Base-by-base conservation (phyloP, 495 filamentous ascomycete genomes). In the Bryoglossum gracile region DNA sequence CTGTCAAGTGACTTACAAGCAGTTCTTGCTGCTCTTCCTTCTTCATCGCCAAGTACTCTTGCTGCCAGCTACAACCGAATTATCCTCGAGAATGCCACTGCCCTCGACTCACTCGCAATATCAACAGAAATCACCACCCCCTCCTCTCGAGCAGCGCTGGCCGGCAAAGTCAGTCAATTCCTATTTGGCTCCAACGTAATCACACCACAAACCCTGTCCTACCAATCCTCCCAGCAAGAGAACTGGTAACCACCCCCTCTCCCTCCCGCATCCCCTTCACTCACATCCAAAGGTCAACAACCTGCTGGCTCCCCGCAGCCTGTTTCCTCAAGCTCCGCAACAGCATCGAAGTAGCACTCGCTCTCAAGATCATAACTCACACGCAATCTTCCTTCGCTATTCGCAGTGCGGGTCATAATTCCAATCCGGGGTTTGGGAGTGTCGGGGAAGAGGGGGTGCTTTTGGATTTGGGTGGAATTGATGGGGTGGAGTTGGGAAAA, bases 381-480 rank as follows among this genome's bases (percentile, higher is more conserved):
- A 8, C 24, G n/a, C 25, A 43, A 19, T 14, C 26, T 5, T 22
- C 19, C 5, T 65, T 70, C 49, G 66, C 68, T 13, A 50, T 72
- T 13, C 39, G 56, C 9, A 54, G 59, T 13, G 68, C 57, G 13
- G 67, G 67, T 9, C 62, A 63, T 26, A 55, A 42, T n/a, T 48
- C 53, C 8, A 38, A 36, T 8, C 43, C 53, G 0, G 65, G 63
- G 4, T 52, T 51, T 19, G 37, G 52, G 1, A 67, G 65, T 40
- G 57, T 65, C 17, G 46, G 50, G 4, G 48, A 58, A 16, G 45
- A 56, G 8, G 65, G 63, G 2, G 48, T 67, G 16, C 58, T 62
- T 3, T 49, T 68, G 38, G 63, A 66, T 44, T 32, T 68, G 17
- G 16, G 48, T 16, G 6, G 16, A 8, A 48, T 68, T 34, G 65